Base-by-base conservation (phyloP, 208 protist species). In the Porcisia deanei region DNA sequence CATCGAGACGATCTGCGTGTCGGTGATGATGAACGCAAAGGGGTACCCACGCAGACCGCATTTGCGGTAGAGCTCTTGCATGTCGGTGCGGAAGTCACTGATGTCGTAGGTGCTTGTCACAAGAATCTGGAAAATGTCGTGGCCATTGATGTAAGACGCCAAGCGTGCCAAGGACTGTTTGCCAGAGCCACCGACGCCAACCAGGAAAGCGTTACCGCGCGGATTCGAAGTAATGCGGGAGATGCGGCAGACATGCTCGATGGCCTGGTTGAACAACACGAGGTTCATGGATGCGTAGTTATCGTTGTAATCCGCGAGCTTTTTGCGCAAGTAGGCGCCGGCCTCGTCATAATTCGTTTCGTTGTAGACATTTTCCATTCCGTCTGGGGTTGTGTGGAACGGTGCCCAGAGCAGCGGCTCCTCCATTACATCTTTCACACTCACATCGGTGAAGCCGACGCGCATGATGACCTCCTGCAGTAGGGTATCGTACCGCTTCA, bases 41-140 rank as follows among this genome's bases (percentile, higher is more conserved):
- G 94, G 90, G 73, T 96, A 94, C 57, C 96, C 98, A 70, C 98
- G 98, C 52, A 98, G 78, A 77, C 98, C 98, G 66, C 95, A 93
- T 79, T 98, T 98, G 53, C 87, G 89, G 90, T 99, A 99, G n/a
- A 99, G 84, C 72, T 96, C 89, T 86, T 98, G 91, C 83, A 99
- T 92, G 77, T 99, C 98, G 2, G 86, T 92, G 72, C 97, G 95
- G 89, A 99, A 99, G 78, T 99, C 97, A 55, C 81, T 88, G 73
- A 99, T 97, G 71, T 95, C 93, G 90, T 99, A 99, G 20, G 85
- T 98, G 71, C 95, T 94, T 37, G 98, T 99, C 16, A 99, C 95
- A 45, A 98, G 97, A 84, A 99, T 99, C 86, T 99, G 98, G 81
- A 96, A 99, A 73, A 99, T 97, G 76, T 99, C 98, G 71, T 98